These are phyloP conservation scores for Extremus antarcticus DNA, from an alignment of 495 filamentous ascomycete species.

Conservation along the genomic window DNA sequence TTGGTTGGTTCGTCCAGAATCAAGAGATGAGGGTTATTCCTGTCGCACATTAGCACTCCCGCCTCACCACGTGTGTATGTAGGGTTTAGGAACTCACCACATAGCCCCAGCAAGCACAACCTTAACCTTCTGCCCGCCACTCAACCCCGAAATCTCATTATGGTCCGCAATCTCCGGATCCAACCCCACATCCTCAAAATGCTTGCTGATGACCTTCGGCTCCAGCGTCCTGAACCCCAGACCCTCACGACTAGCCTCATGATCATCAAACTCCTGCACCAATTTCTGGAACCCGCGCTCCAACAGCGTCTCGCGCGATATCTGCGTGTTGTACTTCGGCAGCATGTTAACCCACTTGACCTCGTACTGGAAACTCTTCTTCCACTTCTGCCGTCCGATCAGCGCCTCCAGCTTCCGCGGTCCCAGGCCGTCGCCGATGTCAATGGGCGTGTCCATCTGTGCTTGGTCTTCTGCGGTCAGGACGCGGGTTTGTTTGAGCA, in stretches of 20 bases:
- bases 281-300: constrained; percentile 82
- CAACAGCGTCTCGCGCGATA: constrained; percentile 84
- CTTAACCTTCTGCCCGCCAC: constrained; percentile 99
- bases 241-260: constrained; percentile 94
- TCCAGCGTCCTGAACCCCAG: constrained; percentile 87
- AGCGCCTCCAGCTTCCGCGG: constrained; percentile 70
- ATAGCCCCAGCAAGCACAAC: constrained; percentile 85
- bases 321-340: constrained; percentile 84
- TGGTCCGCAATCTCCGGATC: constrained; percentile 98
- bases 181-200: constrained; percentile 92
- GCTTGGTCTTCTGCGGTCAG: constrained; percentile 73
- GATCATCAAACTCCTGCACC: constrained; percentile 95
- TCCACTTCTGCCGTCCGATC: constrained; percentile 95
- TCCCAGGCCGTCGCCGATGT: constrained; percentile 72
- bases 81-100: constrained; percentile 18
- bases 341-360: constrained; percentile 83
- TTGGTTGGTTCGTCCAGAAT: constrained; percentile 99
- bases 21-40: constrained; percentile 93
- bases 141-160: constrained; percentile 94
- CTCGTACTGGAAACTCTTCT: constrained; percentile 99
- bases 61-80: too few relatives aligned
- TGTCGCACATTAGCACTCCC: too few relatives aligned
- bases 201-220: constrained; percentile 88
- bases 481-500: constrained; percentile 92
- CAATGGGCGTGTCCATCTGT: constrained; percentile 82